Evolutionary conservation across 129 eudicot genomes (phyloP), one percentile per base, ranked within the genome.

Genomic region (Flaveria trinervia): DNA sequence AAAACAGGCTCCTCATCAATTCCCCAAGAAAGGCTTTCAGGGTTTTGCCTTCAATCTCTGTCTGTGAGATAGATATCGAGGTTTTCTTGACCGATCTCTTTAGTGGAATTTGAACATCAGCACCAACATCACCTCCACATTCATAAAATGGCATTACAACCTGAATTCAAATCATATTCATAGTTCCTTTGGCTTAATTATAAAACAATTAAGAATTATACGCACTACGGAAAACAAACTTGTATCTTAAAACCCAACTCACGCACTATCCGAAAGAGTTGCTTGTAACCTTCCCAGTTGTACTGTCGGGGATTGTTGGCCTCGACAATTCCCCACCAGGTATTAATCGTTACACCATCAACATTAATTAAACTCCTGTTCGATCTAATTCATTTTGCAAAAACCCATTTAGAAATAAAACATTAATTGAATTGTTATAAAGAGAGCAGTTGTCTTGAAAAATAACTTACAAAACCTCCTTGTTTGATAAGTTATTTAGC

Each of bases 261-360:
- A 28, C 84, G 96, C 56, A 86, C 96, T 7, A 90, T 83, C 74
- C 78, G 72, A 71, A 90, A 92, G 39, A 90, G 92, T 57, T 72
- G 83, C 82, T 56, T 90, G 83, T 92, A 92, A 41, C 94, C 96
- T 60, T 79, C 77, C 98, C 98, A 90, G 43, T 88, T 80, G 62
- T 92, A 92, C 36, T 82, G 87, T 36, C 86, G 92, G 10, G 98
- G 98, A 55, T 59, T 74, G 56, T 88, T 79, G 41, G 88, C 82
- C 80, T 92, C 98, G 9, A 92, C 96, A 70, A 92, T 88, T 11
- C 98, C 98, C 96, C 96, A 90, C 98, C 98, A 92, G 72, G 92
- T 84, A 75, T 92, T 93, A 81, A 92, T 92, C 96, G 88, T 86
- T 54, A 90, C 91, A 33, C 98, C 98, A 83, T 92, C 98, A 68